Conservation (phyloP, 768 basidiomycete genomes). For the Suillus ampliporus region DNA sequence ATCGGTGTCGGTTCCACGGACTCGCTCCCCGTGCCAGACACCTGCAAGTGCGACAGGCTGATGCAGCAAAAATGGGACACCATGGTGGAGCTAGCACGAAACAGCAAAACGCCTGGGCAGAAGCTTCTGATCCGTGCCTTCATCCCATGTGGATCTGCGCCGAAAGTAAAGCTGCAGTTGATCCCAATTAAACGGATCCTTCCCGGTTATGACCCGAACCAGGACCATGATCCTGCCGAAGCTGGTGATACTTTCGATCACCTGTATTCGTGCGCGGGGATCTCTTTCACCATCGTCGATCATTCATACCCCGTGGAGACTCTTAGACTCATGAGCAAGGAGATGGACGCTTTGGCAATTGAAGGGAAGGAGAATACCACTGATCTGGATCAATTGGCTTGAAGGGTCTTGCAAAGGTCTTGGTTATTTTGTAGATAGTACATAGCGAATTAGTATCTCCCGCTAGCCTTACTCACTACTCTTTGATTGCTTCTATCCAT, state of each 20-base stretch:
- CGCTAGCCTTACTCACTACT: background rate
- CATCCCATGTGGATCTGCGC: constrained; percentile 29
- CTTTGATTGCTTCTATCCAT: background rate
- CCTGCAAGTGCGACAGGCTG: constrained; percentile 29
- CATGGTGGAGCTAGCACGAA: constrained; percentile 34
- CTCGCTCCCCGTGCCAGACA: constrained; percentile 14
- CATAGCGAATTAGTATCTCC: background rate
- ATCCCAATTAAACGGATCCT: constrained; percentile 27
- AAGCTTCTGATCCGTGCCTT: constrained; percentile 34
- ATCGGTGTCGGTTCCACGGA: constrained; percentile 23
- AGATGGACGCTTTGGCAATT: background rate
- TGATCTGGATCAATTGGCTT: background rate
- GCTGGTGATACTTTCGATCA: constrained; percentile 29
- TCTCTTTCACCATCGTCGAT: constrained; percentile 26
- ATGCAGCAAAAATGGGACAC: constrained; percentile 31
- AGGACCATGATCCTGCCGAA: constrained; percentile 26
- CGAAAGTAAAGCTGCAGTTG: constrained; percentile 32
- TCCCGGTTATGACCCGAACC: constrained; percentile 10
- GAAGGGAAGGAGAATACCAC: background rate
- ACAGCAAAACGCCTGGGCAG: constrained; percentile 22
- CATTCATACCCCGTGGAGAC: constrained; percentile 27
- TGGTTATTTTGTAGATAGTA: background rate
- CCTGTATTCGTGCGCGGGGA: constrained; percentile 29
- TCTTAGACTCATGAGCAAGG: constrained; percentile 21
- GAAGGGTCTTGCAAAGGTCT: background rate